phyloP scores from a whole-genome alignment of 441 rosid species.

The Mallotus repandus region DNA sequence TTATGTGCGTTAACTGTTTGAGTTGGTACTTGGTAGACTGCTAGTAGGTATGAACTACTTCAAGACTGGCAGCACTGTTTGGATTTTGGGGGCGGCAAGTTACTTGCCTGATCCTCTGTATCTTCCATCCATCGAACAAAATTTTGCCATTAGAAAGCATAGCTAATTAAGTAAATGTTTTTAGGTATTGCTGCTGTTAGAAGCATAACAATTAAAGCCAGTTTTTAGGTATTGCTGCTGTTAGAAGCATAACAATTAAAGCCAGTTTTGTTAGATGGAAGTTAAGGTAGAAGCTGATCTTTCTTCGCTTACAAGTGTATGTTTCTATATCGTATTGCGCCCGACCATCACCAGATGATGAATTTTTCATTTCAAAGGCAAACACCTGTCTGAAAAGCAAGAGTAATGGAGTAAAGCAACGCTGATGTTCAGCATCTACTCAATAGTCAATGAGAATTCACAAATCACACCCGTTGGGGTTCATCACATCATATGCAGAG shows the following conservation, averaged over 20 bases:
- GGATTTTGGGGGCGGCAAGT: no score
- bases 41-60: no score
- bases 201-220: background rate
- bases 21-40: no score
- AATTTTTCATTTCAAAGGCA: background rate
- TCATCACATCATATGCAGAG: conserved; percentile 14
- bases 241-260: background rate
- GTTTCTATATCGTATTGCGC: background rate
- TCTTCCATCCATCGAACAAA: no score
- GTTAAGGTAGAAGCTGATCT: background rate
- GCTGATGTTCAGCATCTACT: background rate
- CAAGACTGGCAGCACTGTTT: no score
- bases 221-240: background rate
- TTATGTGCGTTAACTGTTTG: no score
- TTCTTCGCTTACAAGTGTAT: background rate
- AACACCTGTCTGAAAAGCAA: background rate
- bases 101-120: no score
- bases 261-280: background rate
- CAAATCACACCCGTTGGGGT: conserved; percentile 8
- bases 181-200: no score
- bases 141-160: no score
- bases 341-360: no score
- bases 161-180: no score
- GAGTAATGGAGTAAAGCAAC: background rate
- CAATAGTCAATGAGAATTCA: conserved; percentile 10